Percentiles rank a stretch among this genome's conserved stretches.
Conservation (phyloP, 371 early-diverging fungal species). For the Batrachochytrium dendrobatidis region DNA sequence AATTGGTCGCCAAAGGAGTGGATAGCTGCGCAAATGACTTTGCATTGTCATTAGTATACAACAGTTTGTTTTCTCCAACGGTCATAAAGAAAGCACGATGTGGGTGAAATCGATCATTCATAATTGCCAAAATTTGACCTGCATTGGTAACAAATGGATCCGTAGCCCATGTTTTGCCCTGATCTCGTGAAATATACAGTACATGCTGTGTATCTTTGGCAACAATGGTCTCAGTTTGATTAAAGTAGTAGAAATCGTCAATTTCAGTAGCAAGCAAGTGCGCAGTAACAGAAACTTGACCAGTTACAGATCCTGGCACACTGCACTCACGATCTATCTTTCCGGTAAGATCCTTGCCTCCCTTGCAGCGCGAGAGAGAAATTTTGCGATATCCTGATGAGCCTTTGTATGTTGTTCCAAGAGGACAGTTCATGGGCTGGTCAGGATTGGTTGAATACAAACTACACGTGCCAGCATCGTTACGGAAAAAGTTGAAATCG, state of each 20-base stretch:
- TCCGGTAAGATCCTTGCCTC: slow-evolving; percentile 42
- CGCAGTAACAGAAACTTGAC: slow-evolving; percentile 12
- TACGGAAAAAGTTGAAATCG: slow-evolving; percentile 69
- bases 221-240: slow-evolving; percentile 46
- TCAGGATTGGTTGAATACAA: slow-evolving; percentile 28
- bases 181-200: neutral
- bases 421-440: slow-evolving; percentile 30
- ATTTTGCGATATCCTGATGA: slow-evolving; percentile 84
- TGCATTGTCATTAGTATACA: slow-evolving; percentile 65
- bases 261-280: slow-evolving; percentile 41
- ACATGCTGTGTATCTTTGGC: neutral
- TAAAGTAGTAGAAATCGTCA: slow-evolving; percentile 59
- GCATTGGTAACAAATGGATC: neutral
- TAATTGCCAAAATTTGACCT: slow-evolving; percentile 40
- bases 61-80: slow-evolving; percentile 46
- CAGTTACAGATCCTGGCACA: slow-evolving; percentile 6
- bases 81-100: slow-evolving; percentile 69
- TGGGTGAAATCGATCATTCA: slow-evolving; percentile 63
- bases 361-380: slow-evolving; percentile 40
- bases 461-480: slow-evolving; percentile 22
- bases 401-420: slow-evolving; percentile 61
- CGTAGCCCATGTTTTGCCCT: neutral
- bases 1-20: slow-evolving; percentile 4
- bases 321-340: slow-evolving; percentile 55
- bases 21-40: slow-evolving; percentile 49